Percentiles rank a stretch among this genome's conserved stretches.
Evolutionary conservation across 2,329 filamentous ascomycete genomes (phyloP).

Genomic region (Colletotrichum agaves): DNA sequence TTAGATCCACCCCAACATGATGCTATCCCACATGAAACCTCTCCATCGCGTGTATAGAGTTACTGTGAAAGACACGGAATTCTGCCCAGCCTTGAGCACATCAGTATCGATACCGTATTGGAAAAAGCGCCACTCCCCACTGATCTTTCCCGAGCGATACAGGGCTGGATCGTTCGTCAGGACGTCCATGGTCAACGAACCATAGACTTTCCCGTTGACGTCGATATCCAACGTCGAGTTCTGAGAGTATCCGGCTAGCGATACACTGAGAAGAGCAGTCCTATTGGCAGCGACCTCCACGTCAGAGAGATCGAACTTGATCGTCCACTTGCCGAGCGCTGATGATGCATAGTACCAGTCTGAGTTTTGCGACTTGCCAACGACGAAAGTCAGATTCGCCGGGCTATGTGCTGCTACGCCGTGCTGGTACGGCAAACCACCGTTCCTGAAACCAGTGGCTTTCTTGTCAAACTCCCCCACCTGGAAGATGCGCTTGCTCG

Average conservation of each 20-base stretch:
- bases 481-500: conserved; percentile 51
- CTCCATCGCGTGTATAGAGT: conserved; percentile 34
- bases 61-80: conserved; percentile 24
- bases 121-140: conserved; percentile 35
- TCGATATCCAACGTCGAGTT: conserved; percentile 27
- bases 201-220: conserved; percentile 28
- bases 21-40: conserved; percentile 35
- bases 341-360: conserved; percentile 60
- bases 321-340: conserved; percentile 43
- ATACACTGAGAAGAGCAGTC: conserved; percentile 49
- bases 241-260: conserved; percentile 52
- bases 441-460: conserved; percentile 53
- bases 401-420: conserved; percentile 53
- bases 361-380: conserved; percentile 46
- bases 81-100: conserved; percentile 19
- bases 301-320: conserved; percentile 39
- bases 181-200: conserved; percentile 25
- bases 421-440: conserved; percentile 51
- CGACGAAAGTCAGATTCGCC: conserved; percentile 53
- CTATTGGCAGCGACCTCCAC: conserved; percentile 23
- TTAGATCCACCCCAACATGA: conserved; percentile 33
- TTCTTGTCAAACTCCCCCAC: conserved; percentile 57
- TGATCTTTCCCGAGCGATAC: conserved; percentile 32
- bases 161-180: conserved; percentile 33
- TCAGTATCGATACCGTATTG: conserved; percentile 29